These are phyloP conservation scores for Diaporthe australafricana DNA, from an alignment of 2,329 filamentous ascomycete species.

Conservation along the genomic window DNA sequence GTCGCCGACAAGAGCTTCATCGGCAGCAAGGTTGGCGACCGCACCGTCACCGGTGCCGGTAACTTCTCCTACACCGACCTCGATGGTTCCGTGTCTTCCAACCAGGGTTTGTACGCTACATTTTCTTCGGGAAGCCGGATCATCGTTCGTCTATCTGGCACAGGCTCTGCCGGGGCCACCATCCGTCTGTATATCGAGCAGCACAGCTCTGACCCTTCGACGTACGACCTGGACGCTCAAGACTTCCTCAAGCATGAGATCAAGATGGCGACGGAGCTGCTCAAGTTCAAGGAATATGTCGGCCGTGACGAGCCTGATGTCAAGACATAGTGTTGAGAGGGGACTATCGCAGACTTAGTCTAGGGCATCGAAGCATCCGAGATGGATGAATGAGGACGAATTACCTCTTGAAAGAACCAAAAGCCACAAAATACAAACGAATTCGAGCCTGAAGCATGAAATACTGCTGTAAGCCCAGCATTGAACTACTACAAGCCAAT, in stretches of 20 bases:
- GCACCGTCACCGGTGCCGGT: conserved; percentile 88
- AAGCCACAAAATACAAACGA: neutral
- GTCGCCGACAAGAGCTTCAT: conserved; percentile 81
- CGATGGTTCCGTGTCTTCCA: conserved; percentile 94
- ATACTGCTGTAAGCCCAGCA: neutral
- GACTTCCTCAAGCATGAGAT: conserved; percentile 94
- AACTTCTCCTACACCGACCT: conserved; percentile 99
- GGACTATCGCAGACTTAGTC: neutral
- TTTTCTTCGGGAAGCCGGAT: conserved; percentile 96
- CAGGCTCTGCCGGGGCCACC: conserved; percentile 93
- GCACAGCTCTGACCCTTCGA: conserved; percentile 84
- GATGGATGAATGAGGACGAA: neutral
- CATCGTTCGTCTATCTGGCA: conserved; percentile 93
- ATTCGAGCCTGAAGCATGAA: neutral
- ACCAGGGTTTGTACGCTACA: conserved; percentile 94
- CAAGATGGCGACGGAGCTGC: conserved; percentile 82
- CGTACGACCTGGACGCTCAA: conserved; percentile 86
- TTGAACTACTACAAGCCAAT: neutral
- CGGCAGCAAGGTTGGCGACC: conserved; percentile 82
- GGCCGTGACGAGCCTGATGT: conserved; percentile 95
- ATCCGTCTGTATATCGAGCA: conserved; percentile 98
- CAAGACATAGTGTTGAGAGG: conserved; percentile 75
- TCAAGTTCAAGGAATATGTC: conserved; percentile 95
- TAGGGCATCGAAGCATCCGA: conserved; percentile 12
- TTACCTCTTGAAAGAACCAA: neutral